Conservation (phyloP, 345 rosid genomes). For the Psidium guajava region DNA sequence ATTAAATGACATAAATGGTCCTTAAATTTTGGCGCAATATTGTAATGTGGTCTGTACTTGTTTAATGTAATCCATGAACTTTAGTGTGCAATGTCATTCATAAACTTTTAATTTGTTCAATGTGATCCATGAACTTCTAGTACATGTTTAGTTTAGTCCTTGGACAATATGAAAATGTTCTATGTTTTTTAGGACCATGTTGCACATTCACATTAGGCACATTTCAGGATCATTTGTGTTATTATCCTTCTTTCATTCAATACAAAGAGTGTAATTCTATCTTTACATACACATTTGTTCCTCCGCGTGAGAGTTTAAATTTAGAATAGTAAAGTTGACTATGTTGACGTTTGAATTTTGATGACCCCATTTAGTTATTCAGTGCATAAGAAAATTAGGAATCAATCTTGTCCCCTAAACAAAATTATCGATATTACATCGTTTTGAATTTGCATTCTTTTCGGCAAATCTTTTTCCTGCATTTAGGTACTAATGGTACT, state of each 20-base stretch:
- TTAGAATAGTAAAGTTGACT: not conserved
- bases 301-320: not conserved
- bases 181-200: too few relatives aligned
- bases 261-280: not conserved
- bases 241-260: not conserved
- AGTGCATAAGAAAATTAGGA: not conserved
- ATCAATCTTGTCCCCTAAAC: not conserved
- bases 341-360: not conserved
- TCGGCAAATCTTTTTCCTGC: not conserved
- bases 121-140: too few relatives aligned
- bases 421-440: not conserved
- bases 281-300: not conserved
- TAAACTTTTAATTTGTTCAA: too few relatives aligned
- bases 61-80: too few relatives aligned
- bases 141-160: too few relatives aligned
- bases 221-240: too few relatives aligned
- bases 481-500: not conserved
- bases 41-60: too few relatives aligned
- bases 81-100: too few relatives aligned
- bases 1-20: too few relatives aligned
- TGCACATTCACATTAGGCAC: too few relatives aligned
- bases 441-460: not conserved
- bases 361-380: not conserved
- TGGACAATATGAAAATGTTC: too few relatives aligned
- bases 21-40: rapidly evolving